Percentiles rank a stretch among this genome's conserved stretches.
Evolutionary conservation across 2,329 filamentous ascomycete genomes (phyloP).

Genomic region (Diaporthe sp.): DNA sequence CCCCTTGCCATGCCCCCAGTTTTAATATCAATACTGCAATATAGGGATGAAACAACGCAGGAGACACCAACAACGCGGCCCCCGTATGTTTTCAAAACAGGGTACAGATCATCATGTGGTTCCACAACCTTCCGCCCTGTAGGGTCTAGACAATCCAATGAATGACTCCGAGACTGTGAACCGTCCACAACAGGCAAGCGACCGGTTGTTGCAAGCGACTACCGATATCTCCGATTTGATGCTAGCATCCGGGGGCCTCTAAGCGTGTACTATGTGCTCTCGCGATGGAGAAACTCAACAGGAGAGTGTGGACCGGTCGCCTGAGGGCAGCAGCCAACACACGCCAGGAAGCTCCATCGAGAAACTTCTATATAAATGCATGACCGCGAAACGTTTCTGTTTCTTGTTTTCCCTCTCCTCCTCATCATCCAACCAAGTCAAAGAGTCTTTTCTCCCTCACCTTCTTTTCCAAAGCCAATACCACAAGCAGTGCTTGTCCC

Average conservation of each 20-base stretch:
- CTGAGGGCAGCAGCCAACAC: background rate
- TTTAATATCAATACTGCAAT: constrained; percentile 21
- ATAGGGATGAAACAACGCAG: constrained; percentile 29
- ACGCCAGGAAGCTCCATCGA: background rate
- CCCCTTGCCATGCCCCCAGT: constrained; percentile 20
- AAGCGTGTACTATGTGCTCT: background rate
- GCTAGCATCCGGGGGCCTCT: background rate
- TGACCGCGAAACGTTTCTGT: background rate
- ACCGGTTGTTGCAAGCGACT: constrained; percentile 2
- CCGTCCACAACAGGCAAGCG: background rate
- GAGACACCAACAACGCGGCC: constrained; percentile 11
- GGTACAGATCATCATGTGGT: constrained; percentile 7
- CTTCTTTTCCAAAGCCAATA: constrained; percentile 21
- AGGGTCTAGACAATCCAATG: constrained; percentile 9
- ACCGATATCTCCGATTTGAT: constrained; percentile 5
- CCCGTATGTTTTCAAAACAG: constrained; percentile 1
- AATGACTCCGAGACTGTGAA: background rate
- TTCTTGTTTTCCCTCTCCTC: background rate
- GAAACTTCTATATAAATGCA: constrained; percentile 20
- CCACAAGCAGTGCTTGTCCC: constrained; percentile 36
- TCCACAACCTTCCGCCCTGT: constrained; percentile 18
- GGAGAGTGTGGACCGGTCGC: constrained; percentile 3
- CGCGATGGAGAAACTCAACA: background rate
- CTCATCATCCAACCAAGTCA: constrained; percentile 36
- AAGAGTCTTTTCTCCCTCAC: constrained; percentile 13